Evolutionary conservation across 2,329 filamentous ascomycete genomes (phyloP).

Genomic region (Byssothecium circinans): DNA sequence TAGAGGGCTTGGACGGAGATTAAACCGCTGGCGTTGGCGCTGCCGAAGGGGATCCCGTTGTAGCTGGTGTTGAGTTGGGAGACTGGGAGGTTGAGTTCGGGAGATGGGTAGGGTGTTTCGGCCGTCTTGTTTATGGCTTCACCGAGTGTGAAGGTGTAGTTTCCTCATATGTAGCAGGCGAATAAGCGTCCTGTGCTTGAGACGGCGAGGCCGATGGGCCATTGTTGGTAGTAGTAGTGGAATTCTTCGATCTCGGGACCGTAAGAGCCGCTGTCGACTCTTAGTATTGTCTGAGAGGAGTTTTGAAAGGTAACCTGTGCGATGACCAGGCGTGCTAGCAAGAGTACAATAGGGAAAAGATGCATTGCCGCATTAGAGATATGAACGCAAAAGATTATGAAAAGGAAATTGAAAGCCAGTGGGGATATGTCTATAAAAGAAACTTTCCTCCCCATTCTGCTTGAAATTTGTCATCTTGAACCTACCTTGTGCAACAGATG

Average conservation of each 20-base stretch:
- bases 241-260: conserved; percentile 52
- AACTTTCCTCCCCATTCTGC: too few relatives aligned
- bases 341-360: not conserved
- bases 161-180: conserved; percentile 53
- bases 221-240: conserved; percentile 53
- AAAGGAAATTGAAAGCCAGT: too few relatives aligned
- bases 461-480: too few relatives aligned
- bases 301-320: conserved; percentile 21
- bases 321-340: not conserved
- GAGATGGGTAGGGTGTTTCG: conserved; percentile 51
- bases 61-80: conserved; percentile 49
- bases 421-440: too few relatives aligned
- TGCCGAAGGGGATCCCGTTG: conserved; percentile 56
- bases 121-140: conserved; percentile 38
- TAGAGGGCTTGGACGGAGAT: conserved; percentile 55
- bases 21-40: conserved; percentile 52
- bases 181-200: conserved; percentile 54
- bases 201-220: conserved; percentile 53
- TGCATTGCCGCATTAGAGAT: too few relatives aligned
- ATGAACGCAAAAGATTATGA: too few relatives aligned
- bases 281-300: conserved; percentile 37
- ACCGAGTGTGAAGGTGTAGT: conserved; percentile 52
- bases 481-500: too few relatives aligned
- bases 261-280: conserved; percentile 52
- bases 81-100: conserved; percentile 33